Base-by-base conservation (phyloP, 768 basidiomycete species). In the Leccinum arenicola region DNA sequence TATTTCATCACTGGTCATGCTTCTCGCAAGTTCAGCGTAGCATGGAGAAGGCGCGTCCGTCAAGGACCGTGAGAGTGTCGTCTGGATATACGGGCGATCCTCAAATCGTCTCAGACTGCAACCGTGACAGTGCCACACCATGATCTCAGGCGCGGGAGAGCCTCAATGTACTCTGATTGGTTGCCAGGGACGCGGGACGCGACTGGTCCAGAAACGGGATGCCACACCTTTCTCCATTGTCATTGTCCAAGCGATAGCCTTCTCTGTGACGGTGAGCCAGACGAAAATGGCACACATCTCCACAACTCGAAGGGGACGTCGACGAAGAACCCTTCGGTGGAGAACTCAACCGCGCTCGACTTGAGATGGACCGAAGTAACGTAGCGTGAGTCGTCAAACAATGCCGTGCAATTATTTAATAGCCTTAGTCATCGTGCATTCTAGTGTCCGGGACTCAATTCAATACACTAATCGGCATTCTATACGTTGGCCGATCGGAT, bases 41-140 rank as follows among this genome's bases (percentile, higher is more conserved):
- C 83, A 87, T 0, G 88, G 87, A 6, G 79, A 72, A 7, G 92
- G 89, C 63, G 77, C 83, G 17, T 77, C 74, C 0, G 87, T 86
- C 57, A 93, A 77, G 19, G 89, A 88, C 91, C 92, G 93, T 1
- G 88, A 87, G 25, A 92, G 79, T 3, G 92, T 93, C 9, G 23
- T 25, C 23, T 84, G 84, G 21, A 21, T 21, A 21, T 21, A 21
- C 21, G 21, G 21, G 21, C 21, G 21, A 21, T 21, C 21, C 21
- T 21, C 21, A 21, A 21, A 21, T 21, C 21, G 21, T 21, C 21
- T 21, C 21, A 21, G 21, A 21, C 21, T 21, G 21, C 21, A 21
- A 21, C 21, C 21, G 21, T 21, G 21, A 21, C 21, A 21, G 21
- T 21, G 21, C 21, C 21, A 21, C 21, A 21, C 21, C 21, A 21